A percentile compares a stretch with the other conserved stretches of the same genome.
Evolutionary conservation across 352 stramenopile species (phyloP).

Genomic region (Pythium biforme): DNA sequence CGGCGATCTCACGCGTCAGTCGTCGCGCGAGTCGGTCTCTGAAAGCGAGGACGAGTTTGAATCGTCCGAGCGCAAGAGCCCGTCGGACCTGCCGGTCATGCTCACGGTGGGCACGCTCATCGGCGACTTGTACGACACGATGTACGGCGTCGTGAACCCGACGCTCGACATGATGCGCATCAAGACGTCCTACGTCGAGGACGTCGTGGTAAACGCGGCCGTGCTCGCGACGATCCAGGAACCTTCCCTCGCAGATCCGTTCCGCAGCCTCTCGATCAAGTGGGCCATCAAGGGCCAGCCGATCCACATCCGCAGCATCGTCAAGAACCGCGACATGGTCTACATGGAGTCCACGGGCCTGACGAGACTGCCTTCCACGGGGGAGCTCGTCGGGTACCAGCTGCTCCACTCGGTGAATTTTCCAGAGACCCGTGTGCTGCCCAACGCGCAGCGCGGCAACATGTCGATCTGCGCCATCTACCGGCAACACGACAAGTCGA

Average conservation of each 20-base stretch:
- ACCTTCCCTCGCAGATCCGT: conserved; percentile 41
- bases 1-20: conserved; percentile 1
- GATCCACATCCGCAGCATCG: conserved; percentile 34
- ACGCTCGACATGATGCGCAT: conserved; percentile 47
- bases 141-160: conserved; percentile 45
- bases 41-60: conserved; percentile 13
- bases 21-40: background rate
- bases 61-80: background rate
- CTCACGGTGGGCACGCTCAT: conserved; percentile 35
- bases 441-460: conserved; percentile 36
- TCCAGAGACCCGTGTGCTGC: conserved; percentile 31
- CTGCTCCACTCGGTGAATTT: conserved; percentile 60
- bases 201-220: conserved; percentile 43
- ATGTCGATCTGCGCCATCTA: conserved; percentile 50
- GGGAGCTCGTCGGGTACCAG: conserved; percentile 59
- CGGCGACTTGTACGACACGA: conserved; percentile 43
- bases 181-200: conserved; percentile 47
- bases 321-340: conserved; percentile 55
- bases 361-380: conserved; percentile 29
- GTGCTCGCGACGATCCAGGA: conserved; percentile 38
- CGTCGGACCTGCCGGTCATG: conserved; percentile 28
- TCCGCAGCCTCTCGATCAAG: conserved; percentile 47
- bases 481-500: conserved; percentile 39
- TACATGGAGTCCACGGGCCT: conserved; percentile 56
- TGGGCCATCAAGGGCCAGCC: conserved; percentile 50